Conservation (phyloP, 768 basidiomycete species). For the Termitomyces sp. region DNA sequence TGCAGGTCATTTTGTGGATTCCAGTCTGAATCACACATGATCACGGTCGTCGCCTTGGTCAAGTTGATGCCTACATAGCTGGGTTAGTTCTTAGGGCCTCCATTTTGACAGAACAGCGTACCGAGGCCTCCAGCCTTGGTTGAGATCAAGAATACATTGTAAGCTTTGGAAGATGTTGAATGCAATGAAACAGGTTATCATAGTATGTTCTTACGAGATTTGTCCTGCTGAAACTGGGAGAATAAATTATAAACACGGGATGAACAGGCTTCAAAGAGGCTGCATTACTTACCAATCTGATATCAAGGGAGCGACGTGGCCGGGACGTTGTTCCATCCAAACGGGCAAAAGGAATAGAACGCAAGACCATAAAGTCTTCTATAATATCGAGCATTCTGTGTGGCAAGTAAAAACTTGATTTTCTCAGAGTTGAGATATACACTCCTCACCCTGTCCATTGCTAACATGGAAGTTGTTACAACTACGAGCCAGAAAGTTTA, state of each 20-base stretch:
- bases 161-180: constrained; percentile 28
- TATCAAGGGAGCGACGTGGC: constrained; percentile 51
- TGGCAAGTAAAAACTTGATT: background rate
- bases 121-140: constrained; percentile 72
- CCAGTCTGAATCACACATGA: constrained; percentile 74
- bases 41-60: constrained; percentile 74
- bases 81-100: constrained; percentile 12
- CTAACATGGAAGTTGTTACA: constrained; percentile 21
- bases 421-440: background rate
- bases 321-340: constrained; percentile 52
- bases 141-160: constrained; percentile 64
- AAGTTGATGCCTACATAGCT: constrained; percentile 61
- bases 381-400: constrained; percentile 62
- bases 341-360: constrained; percentile 54
- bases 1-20: constrained; percentile 79
- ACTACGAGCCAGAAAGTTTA: background rate
- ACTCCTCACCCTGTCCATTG: constrained; percentile 50
- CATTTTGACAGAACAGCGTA: constrained; percentile 21
- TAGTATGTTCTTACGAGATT: constrained; percentile 37
- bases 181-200: constrained; percentile 1
- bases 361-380: constrained; percentile 60
- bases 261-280: background rate
- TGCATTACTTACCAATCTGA: constrained; percentile 38
- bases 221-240: constrained; percentile 50
- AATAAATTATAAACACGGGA: background rate